phyloP scores from a whole-genome alignment of 2,329 filamentous ascomycete species.

The Colletotrichum karsti region DNA sequence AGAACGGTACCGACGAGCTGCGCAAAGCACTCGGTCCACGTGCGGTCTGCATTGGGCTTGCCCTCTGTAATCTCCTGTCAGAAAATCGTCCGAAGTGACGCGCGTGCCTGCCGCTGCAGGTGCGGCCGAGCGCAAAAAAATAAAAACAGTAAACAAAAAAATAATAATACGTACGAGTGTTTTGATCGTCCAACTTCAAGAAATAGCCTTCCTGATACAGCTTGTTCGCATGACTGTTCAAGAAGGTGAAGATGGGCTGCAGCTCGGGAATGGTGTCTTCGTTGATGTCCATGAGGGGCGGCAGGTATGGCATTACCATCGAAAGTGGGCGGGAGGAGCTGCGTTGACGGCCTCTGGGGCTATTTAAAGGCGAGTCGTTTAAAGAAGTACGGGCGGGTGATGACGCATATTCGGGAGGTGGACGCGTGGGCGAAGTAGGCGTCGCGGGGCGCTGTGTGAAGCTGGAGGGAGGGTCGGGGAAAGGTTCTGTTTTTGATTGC shows the following conservation, averaged over 20 bases:
- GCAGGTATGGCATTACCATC: slow-evolving; percentile 86
- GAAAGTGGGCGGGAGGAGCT: slow-evolving; percentile 78
- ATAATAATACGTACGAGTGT: slow-evolving; percentile 73
- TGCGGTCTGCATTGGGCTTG: slow-evolving; percentile 83
- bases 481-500: slow-evolving; percentile 20
- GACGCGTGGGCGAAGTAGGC: slow-evolving; percentile 34
- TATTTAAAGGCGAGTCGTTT: slow-evolving; percentile 52
- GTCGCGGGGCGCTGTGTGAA: slow-evolving; percentile 44
- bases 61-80: slow-evolving; percentile 68
- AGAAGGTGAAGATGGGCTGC: slow-evolving; percentile 90
- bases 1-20: slow-evolving; percentile 95
- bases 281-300: slow-evolving; percentile 84
- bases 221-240: slow-evolving; percentile 96
- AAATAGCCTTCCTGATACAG: slow-evolving; percentile 99
- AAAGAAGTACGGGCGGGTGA: slow-evolving; percentile 52
- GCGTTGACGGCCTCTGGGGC: slow-evolving; percentile 52
- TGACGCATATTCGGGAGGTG: slow-evolving; percentile 49
- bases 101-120: neutral
- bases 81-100: neutral
- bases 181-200: slow-evolving; percentile 93
- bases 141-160: neutral
- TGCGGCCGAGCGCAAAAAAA: neutral
- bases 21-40: slow-evolving; percentile 96
- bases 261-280: slow-evolving; percentile 91
- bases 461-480: slow-evolving; percentile 19